Evolutionary conservation across 1,284 basidiomycete genomes (phyloP).

Genomic region (Termitomyces sp.): DNA sequence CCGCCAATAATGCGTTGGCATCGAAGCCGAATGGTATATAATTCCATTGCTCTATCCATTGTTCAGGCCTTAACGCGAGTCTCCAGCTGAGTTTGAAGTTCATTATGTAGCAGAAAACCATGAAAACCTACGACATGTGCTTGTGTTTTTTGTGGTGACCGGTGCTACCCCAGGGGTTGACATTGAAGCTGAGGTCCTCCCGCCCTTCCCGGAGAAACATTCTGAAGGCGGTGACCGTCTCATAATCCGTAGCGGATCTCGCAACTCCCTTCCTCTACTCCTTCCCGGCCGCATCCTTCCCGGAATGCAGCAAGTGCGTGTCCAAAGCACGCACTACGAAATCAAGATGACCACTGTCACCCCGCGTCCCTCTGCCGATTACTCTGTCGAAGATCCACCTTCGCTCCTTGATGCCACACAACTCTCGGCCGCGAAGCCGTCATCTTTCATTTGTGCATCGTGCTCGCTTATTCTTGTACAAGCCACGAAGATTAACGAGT

Average conservation of each 20-base stretch:
- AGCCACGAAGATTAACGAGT: conserved; percentile 42
- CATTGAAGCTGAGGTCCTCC: conserved; percentile 60
- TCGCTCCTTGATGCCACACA: conserved; percentile 69
- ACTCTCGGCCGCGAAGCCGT: conserved; percentile 47
- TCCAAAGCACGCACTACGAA: conserved; percentile 59
- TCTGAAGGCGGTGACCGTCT: conserved; percentile 47
- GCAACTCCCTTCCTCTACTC: conserved; percentile 51
- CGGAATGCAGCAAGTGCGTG: conserved; percentile 57
- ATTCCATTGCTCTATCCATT: background rate
- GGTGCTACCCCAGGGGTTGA: conserved; percentile 43
- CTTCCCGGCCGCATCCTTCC: conserved; percentile 62
- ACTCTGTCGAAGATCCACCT: conserved; percentile 27
- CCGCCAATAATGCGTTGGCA: too few species aligned
- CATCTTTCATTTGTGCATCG: conserved; percentile 64
- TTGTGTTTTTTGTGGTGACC: conserved; percentile 59
- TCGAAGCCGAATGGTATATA: background rate
- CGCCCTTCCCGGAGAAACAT: conserved; percentile 36
- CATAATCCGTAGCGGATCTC: conserved; percentile 54
- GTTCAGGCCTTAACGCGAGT: conserved; percentile 13
- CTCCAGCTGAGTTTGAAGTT: conserved; percentile 47
- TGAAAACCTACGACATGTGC: conserved; percentile 71
- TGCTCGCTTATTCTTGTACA: conserved; percentile 74
- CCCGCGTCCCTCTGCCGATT: conserved; percentile 17
- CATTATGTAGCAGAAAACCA: conserved; percentile 80
- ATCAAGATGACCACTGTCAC: conserved; percentile 53